Evolutionary conservation across 2,329 filamentous ascomycete genomes (phyloP).

Genomic region (Trichoderma polysporum): DNA sequence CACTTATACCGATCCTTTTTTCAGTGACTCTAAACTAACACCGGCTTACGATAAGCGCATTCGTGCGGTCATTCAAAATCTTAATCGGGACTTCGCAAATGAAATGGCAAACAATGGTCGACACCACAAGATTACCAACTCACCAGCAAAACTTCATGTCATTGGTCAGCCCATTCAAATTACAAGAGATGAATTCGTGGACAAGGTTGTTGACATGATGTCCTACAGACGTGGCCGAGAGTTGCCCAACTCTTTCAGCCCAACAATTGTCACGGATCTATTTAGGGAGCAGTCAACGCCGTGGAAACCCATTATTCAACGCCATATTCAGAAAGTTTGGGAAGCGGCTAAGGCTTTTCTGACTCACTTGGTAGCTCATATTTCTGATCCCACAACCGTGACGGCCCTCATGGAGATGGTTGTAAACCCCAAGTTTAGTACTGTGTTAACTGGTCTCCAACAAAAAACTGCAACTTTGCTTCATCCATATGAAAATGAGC

Average conservation of each 20-base stretch:
- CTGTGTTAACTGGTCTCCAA: slow-evolving; percentile 32
- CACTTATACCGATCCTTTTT: slow-evolving; percentile 52
- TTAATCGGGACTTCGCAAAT: slow-evolving; percentile 47
- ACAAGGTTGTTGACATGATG: slow-evolving; percentile 28
- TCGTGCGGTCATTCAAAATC: slow-evolving; percentile 53
- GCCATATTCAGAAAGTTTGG: slow-evolving; percentile 24
- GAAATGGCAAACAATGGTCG: slow-evolving; percentile 45
- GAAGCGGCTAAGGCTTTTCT: slow-evolving; percentile 19
- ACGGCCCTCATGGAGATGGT: slow-evolving; percentile 21
- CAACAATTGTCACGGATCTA: slow-evolving; percentile 56
- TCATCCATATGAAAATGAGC: slow-evolving; percentile 39
- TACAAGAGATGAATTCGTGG: slow-evolving; percentile 23
- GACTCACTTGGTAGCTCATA: slow-evolving; percentile 15
- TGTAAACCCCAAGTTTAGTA: slow-evolving; percentile 25
- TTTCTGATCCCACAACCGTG: slow-evolving; percentile 24
- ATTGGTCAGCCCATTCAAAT: background rate
- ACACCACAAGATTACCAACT: background rate
- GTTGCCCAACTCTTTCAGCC: slow-evolving; percentile 60
- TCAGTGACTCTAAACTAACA: slow-evolving; percentile 37
- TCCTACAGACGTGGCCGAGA: slow-evolving; percentile 43
- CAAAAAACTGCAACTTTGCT: slow-evolving; percentile 47
- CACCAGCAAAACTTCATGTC: background rate
- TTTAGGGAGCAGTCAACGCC: slow-evolving; percentile 58
- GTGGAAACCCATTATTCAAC: slow-evolving; percentile 50
- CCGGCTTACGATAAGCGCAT: slow-evolving; percentile 45